Base-by-base conservation (phyloP, 2,329 filamentous ascomycete species). In the Alternaria sp. region DNA sequence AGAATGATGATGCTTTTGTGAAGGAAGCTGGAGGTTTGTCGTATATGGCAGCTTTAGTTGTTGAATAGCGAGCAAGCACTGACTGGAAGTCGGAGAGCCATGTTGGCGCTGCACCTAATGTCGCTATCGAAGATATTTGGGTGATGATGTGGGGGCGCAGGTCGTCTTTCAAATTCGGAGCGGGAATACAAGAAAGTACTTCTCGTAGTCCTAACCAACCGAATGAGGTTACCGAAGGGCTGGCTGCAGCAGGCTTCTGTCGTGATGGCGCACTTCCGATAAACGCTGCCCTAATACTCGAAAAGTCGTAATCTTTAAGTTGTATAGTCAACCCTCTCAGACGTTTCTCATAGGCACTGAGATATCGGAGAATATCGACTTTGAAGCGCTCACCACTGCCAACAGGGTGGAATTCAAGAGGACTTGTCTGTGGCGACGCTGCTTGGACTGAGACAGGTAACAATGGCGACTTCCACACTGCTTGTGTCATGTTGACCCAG, bases 401-500 rank as follows among this genome's bases (percentile, higher is more conserved):
- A 21, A 85, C 72, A 2, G 74, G 57, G 45, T 67, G 50, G 5
- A 44, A 10, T 40, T 14, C 23, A 13, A 37, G 7, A 34, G 48
- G 13, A 5, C 61, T 49, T 26, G 34, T 2, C 37, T 51, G 54
- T 11, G 14, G 29, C 4, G 34, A 24, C 2, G 46, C 9, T 31
- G 17, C 50, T 8, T 36, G 4, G 63, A 66, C 5, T 69, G 56
- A 9, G 4, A 85, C 76, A 0, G 90, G 88, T 1, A 96, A 84
- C 1, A 85, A 72, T 0, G 91, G 91, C 0, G 91, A 94, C 49
- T 80, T 82, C 93, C 93, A 97, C 5, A 91, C 85, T 1, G 87
- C 92, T 74, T 97, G 92, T 0, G 88, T 90, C 90, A 96, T 91
- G 67, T 95, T 95, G 1, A 82, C 85, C 93, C 93, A 97, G 74